Evolutionary conservation across 495 filamentous ascomycete genomes (phyloP), one percentile per base, ranked within the genome.

Genomic region (Neurospora tetraspora): DNA sequence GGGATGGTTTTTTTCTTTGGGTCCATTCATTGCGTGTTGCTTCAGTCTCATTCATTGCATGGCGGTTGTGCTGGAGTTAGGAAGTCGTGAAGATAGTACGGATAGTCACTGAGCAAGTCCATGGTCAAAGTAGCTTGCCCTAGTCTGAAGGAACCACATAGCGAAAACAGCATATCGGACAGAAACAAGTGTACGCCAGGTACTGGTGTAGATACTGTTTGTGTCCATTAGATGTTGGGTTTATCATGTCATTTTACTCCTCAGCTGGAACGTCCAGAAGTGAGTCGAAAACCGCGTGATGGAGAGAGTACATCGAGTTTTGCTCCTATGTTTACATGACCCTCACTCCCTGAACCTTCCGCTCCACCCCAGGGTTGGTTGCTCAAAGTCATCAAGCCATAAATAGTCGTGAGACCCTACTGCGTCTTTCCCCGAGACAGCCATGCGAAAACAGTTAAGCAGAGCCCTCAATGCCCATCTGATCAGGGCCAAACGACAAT

Each of bases 401-500:
- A 5, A 31, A 31, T 20, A 5, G 31, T 61, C n/a, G 9, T 20
- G 23, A 31, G 14, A 39, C 31, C 16, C 14, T n/a, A n/a, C 20
- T 38, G 16, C 8, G 36, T 53, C 42, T 38, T 47, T 34, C 3
- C 39, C 4, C 12, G 38, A 31, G 40, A 40, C 1, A 42, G 31
- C 5, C 23, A 23, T 12, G 20, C 5, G 5, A 5, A 11, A 12
- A 7, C 42, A 34, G 14, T 5, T 14, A 69, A 14, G 68, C 37
- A 69, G 72, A 71, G 27, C 68, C 71, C 27, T 61, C 47, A 5
- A 73, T 73, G 1, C 76, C 77, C 36, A 90, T 78, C 69, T 86
- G 82, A 47, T 89, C 86, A 1, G 92, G 91, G 0, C 92, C 91
- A 78, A 94, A 94, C 0, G 91, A 92, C 73, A 91, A 81, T 39